Base-by-base conservation (phyloP, 306 rosid genomes). In the Rosa lucieae region DNA sequence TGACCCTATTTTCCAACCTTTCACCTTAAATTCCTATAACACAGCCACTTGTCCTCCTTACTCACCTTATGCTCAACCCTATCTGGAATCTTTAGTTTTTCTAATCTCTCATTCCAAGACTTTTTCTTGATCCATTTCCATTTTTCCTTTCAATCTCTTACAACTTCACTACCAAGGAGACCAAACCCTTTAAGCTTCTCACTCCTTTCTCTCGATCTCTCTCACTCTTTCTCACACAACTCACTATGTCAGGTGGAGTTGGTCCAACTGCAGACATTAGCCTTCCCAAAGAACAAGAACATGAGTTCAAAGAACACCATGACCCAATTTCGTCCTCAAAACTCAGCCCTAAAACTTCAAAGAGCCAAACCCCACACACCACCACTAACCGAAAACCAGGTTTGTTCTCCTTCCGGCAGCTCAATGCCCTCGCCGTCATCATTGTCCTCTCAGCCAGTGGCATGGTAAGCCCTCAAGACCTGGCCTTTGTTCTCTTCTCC, bases 181-280 rank as follows among this genome's bases (percentile, higher is more conserved):
- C 42, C 32, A 2, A 53, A 59, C 11, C 29, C 43, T 23, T 0
- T 47, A 23, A 51, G 53, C 23, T 48, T 46, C 59, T 29, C 4
- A 66, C 55, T 47, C 18, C 8, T 51, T 32, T 11, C 21, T 32
- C 63, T 8, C 37, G 32, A 20, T 56, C 35, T 26, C 5, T 35
- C 26, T 17, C 59, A 10, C 68, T 5, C 1, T 21, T 8, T 5
- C 39, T 11, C 39, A 1, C 51, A 6, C 8, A 42, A 13, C 20
- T 14, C n/a, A 78, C 83, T 37, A 88, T 93, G 98, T 91, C 98
- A 67, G 95, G 95, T 43, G 98, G 97, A 55, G 94, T 90, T 82
- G 98, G 96, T 72, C 92, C 90, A 78, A 87, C 88, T 0, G 74
- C 52, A 66, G 97, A 89, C 77, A 88, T 91, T 10, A 84, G 88